Evolutionary conservation across 2,329 filamentous ascomycete species (phyloP).

Genomic region (Penicillium freii): DNA sequence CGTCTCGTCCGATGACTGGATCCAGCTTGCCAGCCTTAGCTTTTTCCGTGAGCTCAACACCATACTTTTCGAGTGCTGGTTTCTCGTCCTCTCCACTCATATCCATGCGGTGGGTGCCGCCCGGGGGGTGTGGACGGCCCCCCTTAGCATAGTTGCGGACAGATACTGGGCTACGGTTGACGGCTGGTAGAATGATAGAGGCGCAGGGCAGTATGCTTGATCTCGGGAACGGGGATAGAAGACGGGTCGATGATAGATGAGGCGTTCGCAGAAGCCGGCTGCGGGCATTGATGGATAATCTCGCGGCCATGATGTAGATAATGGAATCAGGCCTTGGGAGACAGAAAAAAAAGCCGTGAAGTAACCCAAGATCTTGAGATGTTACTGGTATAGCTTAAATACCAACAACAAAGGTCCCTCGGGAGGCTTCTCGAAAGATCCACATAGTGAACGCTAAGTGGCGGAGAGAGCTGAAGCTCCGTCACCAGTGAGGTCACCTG

Average conservation of each 20-base stretch:
- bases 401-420: slow-evolving; percentile 13
- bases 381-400: slow-evolving; percentile 12
- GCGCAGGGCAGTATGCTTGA: slow-evolving; percentile 20
- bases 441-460: slow-evolving; percentile 30
- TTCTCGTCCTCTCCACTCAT: slow-evolving; percentile 74
- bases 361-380: not conserved
- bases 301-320: slow-evolving; percentile 31
- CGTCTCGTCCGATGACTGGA: slow-evolving; percentile 89
- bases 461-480: slow-evolving; percentile 29
- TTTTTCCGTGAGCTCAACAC: slow-evolving; percentile 80
- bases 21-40: slow-evolving; percentile 89
- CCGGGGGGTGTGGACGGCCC: slow-evolving; percentile 75
- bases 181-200: slow-evolving; percentile 15
- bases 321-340: not conserved
- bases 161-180: slow-evolving; percentile 12
- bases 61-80: slow-evolving; percentile 84
- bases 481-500: slow-evolving; percentile 18
- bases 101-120: slow-evolving; percentile 92
- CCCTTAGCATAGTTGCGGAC: slow-evolving; percentile 55
- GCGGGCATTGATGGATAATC: slow-evolving; percentile 31
- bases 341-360: not conserved
- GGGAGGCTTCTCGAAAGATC: slow-evolving; percentile 41
- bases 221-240: slow-evolving; percentile 21
- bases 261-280: slow-evolving; percentile 31
- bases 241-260: slow-evolving; percentile 21